Conservation (phyloP, 2,329 filamentous ascomycete species). For the Colletotrichum chrysophilum region DNA sequence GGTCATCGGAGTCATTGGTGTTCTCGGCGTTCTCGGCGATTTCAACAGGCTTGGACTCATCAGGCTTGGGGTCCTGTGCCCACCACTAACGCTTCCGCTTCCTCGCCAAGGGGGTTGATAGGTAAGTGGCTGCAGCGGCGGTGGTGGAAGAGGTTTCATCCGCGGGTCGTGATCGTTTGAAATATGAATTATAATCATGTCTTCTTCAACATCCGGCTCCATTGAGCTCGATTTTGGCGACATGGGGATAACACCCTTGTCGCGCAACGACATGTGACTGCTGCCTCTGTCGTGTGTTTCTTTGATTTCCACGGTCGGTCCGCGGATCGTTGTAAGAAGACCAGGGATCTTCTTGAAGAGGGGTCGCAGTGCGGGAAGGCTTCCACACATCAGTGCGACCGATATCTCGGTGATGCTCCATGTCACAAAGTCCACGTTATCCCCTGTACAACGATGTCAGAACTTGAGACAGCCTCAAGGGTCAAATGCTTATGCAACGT, state of each 20-base stretch:
- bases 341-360: conserved; percentile 27
- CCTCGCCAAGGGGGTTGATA: background rate
- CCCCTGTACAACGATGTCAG: conserved; percentile 16
- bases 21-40: background rate
- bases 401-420: conserved; percentile 36
- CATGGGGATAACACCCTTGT: background rate
- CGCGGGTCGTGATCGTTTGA: background rate
- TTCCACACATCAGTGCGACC: conserved; percentile 45
- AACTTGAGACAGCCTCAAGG: background rate
- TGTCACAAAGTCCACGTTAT: conserved; percentile 32
- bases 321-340: conserved; percentile 3
- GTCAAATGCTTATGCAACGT: background rate
- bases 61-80: background rate
- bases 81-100: background rate
- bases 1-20: background rate
- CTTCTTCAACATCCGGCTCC: background rate
- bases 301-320: background rate
- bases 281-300: background rate
- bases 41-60: background rate
- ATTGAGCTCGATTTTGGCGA: background rate
- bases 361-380: conserved; percentile 45
- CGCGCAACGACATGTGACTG: background rate
- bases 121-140: background rate
- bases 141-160: conserved; percentile 6
- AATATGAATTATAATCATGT: conserved; percentile 1